Percentiles rank a stretch among this genome's conserved stretches.
Evolutionary conservation across 768 basidiomycete species (phyloP).

Genomic region (Boletus insuetus): DNA sequence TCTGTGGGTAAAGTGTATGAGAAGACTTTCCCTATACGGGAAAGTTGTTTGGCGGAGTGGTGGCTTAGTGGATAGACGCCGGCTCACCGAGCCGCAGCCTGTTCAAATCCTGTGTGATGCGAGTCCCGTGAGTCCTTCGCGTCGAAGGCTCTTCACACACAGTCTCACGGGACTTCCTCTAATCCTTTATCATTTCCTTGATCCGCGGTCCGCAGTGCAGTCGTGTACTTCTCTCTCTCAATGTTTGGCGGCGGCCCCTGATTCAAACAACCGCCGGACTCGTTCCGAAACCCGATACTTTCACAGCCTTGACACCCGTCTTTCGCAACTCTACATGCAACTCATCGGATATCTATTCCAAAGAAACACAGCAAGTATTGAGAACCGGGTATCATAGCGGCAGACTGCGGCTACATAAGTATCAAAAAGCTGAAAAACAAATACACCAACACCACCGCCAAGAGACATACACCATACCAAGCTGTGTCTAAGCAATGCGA

Average conservation of each 20-base stretch:
- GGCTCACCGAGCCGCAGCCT: too few species aligned
- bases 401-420: neutral
- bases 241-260: conserved; percentile 14
- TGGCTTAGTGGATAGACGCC: too few species aligned
- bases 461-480: neutral
- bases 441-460: neutral
- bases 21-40: conserved; percentile 14
- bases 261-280: conserved; percentile 16
- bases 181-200: too few species aligned
- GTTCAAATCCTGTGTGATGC: too few species aligned
- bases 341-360: neutral
- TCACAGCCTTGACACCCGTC: too few species aligned
- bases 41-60: conserved; percentile 8
- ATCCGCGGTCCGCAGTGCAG: too few species aligned
- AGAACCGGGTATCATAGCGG: conserved; percentile 11
- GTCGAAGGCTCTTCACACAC: too few species aligned
- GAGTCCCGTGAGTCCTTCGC: too few species aligned
- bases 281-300: neutral
- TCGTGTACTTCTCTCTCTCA: too few species aligned
- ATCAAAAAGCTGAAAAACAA: neutral
- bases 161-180: too few species aligned
- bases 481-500: conserved; percentile 5
- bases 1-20: neutral
- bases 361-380: neutral
- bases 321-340: neutral